Percentiles rank a stretch among this genome's conserved stretches.
Evolutionary conservation across 225 moss, liverwort and hornwort genomes (phyloP).

Genomic region (Bryoerythrophyllum caledonicum): DNA sequence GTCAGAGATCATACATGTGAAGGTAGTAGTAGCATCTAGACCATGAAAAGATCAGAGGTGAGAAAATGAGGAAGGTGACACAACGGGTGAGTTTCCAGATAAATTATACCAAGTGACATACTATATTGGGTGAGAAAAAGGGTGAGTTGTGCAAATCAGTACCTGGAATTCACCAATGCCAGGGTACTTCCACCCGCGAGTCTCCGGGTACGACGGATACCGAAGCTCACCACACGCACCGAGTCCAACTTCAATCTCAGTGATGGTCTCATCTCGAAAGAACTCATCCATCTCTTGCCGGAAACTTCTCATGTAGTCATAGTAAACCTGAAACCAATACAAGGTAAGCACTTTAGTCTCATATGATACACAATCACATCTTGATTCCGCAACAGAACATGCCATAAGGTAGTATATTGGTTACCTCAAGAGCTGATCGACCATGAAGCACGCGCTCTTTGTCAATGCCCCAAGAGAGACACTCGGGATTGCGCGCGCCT

Average conservation of each 20-base stretch:
- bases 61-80: too few relatives aligned
- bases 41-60: neutral
- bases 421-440: constrained; percentile 65
- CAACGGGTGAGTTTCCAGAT: too few relatives aligned
- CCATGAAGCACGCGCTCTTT: constrained; percentile 60
- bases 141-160: neutral
- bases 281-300: constrained; percentile 55
- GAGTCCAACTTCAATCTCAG: constrained; percentile 66
- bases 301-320: constrained; percentile 85
- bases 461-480: constrained; percentile 74
- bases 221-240: constrained; percentile 80
- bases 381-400: too few relatives aligned
- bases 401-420: neutral
- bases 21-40: neutral
- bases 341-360: neutral
- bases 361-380: neutral
- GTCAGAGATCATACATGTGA: neutral
- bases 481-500: constrained; percentile 66
- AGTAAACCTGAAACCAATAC: constrained; percentile 65
- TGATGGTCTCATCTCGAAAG: constrained; percentile 49
- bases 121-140: too few relatives aligned
- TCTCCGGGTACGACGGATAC: constrained; percentile 75
- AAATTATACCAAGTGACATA: too few relatives aligned
- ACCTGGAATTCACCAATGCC: constrained; percentile 88
- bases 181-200: constrained; percentile 74